Evolutionary conservation across 2,329 filamentous ascomycete species (phyloP).

Genomic region (Hypoxylon rubiginosum): DNA sequence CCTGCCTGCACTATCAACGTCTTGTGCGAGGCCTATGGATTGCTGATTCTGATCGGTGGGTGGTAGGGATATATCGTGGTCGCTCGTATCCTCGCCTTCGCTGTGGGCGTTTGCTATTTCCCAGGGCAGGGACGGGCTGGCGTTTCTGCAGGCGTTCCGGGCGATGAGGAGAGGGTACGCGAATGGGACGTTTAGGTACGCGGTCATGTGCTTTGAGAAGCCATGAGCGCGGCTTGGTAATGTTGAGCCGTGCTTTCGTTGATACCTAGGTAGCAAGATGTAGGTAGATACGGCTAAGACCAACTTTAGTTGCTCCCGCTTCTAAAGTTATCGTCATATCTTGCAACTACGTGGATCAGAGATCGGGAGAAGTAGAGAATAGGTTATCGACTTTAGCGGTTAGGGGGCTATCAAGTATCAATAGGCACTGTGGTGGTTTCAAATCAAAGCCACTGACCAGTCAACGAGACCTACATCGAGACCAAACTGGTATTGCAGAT

Average conservation of each 20-base stretch:
- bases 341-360: not conserved
- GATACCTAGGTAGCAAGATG: too few relatives aligned
- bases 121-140: conserved; percentile 71
- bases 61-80: conserved; percentile 72
- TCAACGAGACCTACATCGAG: not conserved
- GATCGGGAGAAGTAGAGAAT: too few relatives aligned
- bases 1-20: too few relatives aligned
- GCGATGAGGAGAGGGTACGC: conserved; percentile 72
- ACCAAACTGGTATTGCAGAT: not conserved
- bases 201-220: conserved; percentile 70
- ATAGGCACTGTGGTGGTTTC: too few relatives aligned
- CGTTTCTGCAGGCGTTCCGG: conserved; percentile 72
- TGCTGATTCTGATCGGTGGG: not conserved
- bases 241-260: too few relatives aligned
- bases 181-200: conserved; percentile 70
- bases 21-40: not conserved
- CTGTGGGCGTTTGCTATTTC: conserved; percentile 73
- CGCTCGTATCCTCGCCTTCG: conserved; percentile 69
- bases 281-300: too few relatives aligned
- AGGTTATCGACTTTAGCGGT: too few relatives aligned
- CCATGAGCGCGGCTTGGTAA: conserved; percentile 29
- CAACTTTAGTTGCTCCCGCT: too few relatives aligned
- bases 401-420: too few relatives aligned
- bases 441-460: too few relatives aligned
- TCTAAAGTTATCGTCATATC: too few relatives aligned